Evolutionary conservation across 1,284 basidiomycete species (phyloP).

Genomic region (Heterobasidion irregulare): DNA sequence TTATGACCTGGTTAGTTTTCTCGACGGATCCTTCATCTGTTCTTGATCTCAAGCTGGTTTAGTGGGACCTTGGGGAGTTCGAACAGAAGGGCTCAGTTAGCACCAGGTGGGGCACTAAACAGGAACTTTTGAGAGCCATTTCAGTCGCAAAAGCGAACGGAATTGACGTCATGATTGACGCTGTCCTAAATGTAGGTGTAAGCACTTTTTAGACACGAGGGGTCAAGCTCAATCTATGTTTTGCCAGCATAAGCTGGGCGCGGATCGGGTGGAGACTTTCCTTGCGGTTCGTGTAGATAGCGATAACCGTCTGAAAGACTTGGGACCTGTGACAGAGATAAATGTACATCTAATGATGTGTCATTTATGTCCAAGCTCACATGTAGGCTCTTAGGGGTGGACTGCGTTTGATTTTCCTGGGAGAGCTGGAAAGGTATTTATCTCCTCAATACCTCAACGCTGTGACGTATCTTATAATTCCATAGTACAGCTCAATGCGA

Average conservation of each 20-base stretch:
- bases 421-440: constrained; percentile 58
- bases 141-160: constrained; percentile 44
- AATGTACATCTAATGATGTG: constrained; percentile 35
- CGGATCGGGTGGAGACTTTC: constrained; percentile 73
- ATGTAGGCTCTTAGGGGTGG: constrained; percentile 53
- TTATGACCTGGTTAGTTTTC: constrained; percentile 57
- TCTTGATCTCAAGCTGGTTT: neutral
- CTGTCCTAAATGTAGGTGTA: constrained; percentile 61
- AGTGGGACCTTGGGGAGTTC: constrained; percentile 94
- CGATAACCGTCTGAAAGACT: constrained; percentile 47
- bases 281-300: constrained; percentile 69
- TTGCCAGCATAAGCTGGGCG: constrained; percentile 73
- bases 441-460: neutral
- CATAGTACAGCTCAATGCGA: constrained; percentile 58
- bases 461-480: neutral
- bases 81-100: constrained; percentile 71
- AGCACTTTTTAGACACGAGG: neutral
- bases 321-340: constrained; percentile 62
- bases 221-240: neutral
- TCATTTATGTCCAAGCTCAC: neutral
- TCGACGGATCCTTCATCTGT: neutral
- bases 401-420: constrained; percentile 81
- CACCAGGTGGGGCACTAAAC: constrained; percentile 90
- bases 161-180: constrained; percentile 67
- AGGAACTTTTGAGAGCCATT: constrained; percentile 71